phyloP scores from a whole-genome alignment of 2,329 filamentous ascomycete species.

The Aspergillus carbonarius region DNA sequence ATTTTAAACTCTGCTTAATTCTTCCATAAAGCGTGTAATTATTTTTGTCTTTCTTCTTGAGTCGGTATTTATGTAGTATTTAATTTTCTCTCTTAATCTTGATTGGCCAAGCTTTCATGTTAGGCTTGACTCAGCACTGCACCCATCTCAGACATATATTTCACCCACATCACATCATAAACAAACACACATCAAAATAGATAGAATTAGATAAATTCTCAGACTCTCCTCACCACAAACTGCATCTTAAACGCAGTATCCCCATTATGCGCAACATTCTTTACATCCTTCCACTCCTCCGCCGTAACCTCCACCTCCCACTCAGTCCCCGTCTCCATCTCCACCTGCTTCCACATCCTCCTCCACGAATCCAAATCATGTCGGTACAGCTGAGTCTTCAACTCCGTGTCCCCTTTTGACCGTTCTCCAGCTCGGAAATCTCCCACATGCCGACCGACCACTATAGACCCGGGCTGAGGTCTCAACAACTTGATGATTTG shows the following conservation, averaged over 20 bases:
- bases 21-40: too few species aligned
- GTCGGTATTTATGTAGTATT: too few species aligned
- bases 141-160: too few species aligned
- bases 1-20: too few species aligned
- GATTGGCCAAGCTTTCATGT: too few species aligned
- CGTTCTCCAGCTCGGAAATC: background rate
- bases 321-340: background rate
- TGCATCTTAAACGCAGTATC: constrained; percentile 2
- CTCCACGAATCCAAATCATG: constrained; percentile 3
- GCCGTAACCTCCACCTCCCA: background rate
- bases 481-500: constrained; percentile 6
- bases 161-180: too few species aligned
- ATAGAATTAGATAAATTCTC: too few species aligned
- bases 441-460: constrained; percentile 8
- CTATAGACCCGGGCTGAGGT: background rate
- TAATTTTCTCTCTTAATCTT: too few species aligned
- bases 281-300: background rate
- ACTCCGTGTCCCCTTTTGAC: background rate
- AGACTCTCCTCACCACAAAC: background rate
- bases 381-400: background rate
- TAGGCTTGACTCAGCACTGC: too few species aligned
- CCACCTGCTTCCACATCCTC: constrained; percentile 6
- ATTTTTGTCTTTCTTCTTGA: too few species aligned
- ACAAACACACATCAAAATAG: too few species aligned
- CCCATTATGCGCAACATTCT: background rate